phyloP scores from a whole-genome alignment of 1,284 basidiomycete species.

The Gomphus bonarii region DNA sequence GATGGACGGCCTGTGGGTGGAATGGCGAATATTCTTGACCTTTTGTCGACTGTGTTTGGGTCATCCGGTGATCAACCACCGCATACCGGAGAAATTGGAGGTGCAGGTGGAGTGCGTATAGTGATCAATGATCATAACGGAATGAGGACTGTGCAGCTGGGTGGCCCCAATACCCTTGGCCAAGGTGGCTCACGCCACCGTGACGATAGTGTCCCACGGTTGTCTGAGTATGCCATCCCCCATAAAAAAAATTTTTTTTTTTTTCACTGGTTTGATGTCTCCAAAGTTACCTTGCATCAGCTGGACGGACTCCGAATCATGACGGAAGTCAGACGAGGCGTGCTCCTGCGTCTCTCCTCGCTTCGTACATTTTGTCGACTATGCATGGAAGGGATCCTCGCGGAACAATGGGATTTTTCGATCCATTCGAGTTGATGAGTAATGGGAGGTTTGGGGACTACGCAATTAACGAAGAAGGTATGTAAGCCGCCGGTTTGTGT shows the following conservation, averaged over 20 bases:
- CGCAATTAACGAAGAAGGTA: constrained; percentile 74
- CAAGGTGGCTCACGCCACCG: constrained; percentile 13
- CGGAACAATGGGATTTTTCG: constrained; percentile 21
- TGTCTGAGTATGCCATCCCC: constrained; percentile 22
- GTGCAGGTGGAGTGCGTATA: constrained; percentile 21
- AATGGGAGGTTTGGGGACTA: constrained; percentile 67
- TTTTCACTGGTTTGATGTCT: neutral
- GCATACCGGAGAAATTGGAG: constrained; percentile 7
- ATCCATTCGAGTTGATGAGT: constrained; percentile 34
- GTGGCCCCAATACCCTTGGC: constrained; percentile 27
- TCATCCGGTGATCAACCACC: neutral
- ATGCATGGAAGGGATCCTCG: constrained; percentile 32
- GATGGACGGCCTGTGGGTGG: constrained; percentile 1
- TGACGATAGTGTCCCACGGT: constrained; percentile 16
- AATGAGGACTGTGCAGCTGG: constrained; percentile 32
- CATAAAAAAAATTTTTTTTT: neutral
- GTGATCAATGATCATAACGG: constrained; percentile 23
- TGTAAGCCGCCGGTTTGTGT: constrained; percentile 2
- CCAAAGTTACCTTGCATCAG: neutral
- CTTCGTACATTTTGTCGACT: constrained; percentile 44
- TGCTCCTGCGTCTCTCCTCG: neutral
- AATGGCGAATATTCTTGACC: neutral
- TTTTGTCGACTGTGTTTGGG: neutral
- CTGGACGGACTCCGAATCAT: neutral
- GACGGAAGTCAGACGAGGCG: neutral